A percentile compares a stretch with the other conserved stretches of the same genome.
Evolutionary conservation across 2,329 filamentous ascomycete genomes (phyloP).

Genomic region (Penicillium crustosum): DNA sequence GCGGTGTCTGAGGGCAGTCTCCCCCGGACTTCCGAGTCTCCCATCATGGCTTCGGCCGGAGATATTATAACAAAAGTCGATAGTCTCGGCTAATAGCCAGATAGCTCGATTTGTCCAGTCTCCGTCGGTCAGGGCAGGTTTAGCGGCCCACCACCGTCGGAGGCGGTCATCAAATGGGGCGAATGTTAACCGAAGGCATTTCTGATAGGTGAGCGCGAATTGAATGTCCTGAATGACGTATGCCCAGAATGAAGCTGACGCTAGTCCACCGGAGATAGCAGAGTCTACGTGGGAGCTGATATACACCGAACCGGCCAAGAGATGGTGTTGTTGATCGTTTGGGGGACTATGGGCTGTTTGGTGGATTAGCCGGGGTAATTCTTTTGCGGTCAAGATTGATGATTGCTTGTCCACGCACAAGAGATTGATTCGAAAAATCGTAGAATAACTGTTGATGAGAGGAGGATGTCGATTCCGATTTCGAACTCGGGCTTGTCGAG

Average conservation of each 20-base stretch:
- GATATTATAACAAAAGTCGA: slow-evolving; percentile 35
- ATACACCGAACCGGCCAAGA: slow-evolving; percentile 38
- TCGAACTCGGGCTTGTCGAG: slow-evolving; percentile 33
- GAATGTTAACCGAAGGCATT: slow-evolving; percentile 33
- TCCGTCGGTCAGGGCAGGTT: slow-evolving; percentile 27
- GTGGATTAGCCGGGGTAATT: neutral
- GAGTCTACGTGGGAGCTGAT: slow-evolving; percentile 37
- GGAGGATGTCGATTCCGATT: slow-evolving; percentile 36
- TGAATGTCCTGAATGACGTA: slow-evolving; percentile 40
- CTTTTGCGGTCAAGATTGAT: neutral
- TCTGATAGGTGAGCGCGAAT: slow-evolving; percentile 34
- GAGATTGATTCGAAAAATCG: slow-evolving; percentile 40
- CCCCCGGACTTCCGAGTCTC: slow-evolving; percentile 17
- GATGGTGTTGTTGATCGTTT: slow-evolving; percentile 36
- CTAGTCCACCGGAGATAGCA: slow-evolving; percentile 33
- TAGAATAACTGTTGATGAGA: slow-evolving; percentile 37
- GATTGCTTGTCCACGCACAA: slow-evolving; percentile 23
- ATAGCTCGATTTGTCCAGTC: slow-evolving; percentile 37
- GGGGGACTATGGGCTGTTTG: slow-evolving; percentile 32
- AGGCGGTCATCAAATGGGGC: slow-evolving; percentile 35
- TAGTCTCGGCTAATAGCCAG: slow-evolving; percentile 36
- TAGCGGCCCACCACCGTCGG: slow-evolving; percentile 29
- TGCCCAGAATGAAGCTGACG: slow-evolving; percentile 38
- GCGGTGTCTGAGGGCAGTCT: slow-evolving; percentile 24
- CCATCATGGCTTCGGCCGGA: slow-evolving; percentile 21